phyloP scores from a whole-genome alignment of 2,329 filamentous ascomycete genomes.

The Ophiocordyceps camponoti-saundersi region DNA sequence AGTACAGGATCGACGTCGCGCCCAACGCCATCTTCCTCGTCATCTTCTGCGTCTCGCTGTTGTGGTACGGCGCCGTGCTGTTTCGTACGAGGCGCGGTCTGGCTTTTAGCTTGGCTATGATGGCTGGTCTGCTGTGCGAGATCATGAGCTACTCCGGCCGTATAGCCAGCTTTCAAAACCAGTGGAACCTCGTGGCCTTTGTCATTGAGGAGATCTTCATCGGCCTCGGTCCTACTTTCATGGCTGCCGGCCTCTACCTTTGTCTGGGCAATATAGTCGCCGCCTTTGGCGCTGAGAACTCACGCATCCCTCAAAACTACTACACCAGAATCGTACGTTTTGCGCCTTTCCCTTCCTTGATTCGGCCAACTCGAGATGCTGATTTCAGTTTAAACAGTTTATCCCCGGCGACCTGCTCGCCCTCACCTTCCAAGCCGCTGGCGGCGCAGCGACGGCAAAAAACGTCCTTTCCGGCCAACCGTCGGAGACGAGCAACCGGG shows the following conservation, averaged over 20 bases:
- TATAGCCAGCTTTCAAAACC: not conserved
- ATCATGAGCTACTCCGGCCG: not conserved
- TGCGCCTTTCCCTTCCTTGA: not conserved
- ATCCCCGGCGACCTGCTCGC: not conserved
- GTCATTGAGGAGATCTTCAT: not conserved
- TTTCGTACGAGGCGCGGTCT: constrained; percentile 4
- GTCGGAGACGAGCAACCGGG: not conserved
- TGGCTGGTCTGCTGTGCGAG: not conserved
- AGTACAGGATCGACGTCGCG: not conserved
- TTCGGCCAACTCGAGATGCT: not conserved
- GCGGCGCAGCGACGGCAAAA: not conserved
- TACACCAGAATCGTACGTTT: not conserved
- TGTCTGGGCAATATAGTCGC: not conserved
- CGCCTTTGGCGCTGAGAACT: not conserved
- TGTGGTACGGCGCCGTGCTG: constrained; percentile 23
- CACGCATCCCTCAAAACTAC: not conserved
- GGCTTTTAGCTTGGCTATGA: not conserved
- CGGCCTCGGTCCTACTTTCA: not conserved
- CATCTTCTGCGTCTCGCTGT: constrained; percentile 19
- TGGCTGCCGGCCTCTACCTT: not conserved
- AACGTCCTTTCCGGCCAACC: not conserved
- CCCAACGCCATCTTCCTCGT: constrained; percentile 2
- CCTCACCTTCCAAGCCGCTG: not conserved
- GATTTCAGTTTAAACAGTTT: not conserved
- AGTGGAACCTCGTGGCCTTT: not conserved